Conservation (phyloP, 2,329 filamentous ascomycete species). For the Aspergillaceae sp. region DNA sequence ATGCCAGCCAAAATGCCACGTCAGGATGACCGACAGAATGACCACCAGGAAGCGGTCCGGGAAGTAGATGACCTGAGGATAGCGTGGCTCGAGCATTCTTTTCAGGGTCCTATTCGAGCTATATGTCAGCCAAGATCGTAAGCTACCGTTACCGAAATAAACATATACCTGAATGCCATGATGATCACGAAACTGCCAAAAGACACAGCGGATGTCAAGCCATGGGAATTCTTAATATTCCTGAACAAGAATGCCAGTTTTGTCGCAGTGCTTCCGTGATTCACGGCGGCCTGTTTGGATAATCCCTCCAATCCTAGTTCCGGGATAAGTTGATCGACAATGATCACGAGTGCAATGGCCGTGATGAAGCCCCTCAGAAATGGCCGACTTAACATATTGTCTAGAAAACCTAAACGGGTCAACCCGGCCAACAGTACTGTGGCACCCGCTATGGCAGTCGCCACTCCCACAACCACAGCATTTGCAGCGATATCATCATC, state of each 20-base stretch:
- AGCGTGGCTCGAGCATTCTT: conserved; percentile 66
- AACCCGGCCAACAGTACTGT: conserved; percentile 83
- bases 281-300: conserved; percentile 54
- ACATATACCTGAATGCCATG: conserved; percentile 70
- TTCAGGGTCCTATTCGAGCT: conserved; percentile 61
- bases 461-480: conserved; percentile 76
- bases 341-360: conserved; percentile 91
- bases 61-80: conserved; percentile 73
- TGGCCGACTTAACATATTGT: conserved; percentile 85
- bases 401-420: conserved; percentile 79
- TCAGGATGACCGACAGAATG: conserved; percentile 69
- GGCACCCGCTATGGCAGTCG: conserved; percentile 77
- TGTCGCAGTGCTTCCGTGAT: conserved; percentile 76
- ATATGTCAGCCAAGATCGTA: background rate
- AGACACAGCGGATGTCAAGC: conserved; percentile 66
- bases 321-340: conserved; percentile 87
- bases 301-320: conserved; percentile 68
- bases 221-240: conserved; percentile 59
- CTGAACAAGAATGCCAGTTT: conserved; percentile 72
- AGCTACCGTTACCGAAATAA: background rate
- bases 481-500: conserved; percentile 63
- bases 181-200: conserved; percentile 75
- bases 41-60: conserved; percentile 90
- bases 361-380: conserved; percentile 95
- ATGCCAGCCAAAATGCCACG: conserved; percentile 71